phyloP scores from a whole-genome alignment of 805 yeast species.

The Debaryomyces hansenii region DNA sequence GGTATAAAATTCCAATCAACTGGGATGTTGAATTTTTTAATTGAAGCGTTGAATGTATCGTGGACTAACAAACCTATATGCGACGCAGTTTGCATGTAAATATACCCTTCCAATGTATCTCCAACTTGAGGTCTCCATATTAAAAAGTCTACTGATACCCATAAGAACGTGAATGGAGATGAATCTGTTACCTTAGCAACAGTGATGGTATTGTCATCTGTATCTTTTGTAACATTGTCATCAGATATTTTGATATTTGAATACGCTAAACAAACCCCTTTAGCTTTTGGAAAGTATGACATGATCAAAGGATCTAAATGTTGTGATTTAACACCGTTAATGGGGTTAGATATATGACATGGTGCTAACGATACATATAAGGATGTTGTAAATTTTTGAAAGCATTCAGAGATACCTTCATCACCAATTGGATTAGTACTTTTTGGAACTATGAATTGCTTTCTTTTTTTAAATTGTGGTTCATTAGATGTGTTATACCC shows the following conservation, averaged over 20 bases:
- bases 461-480: slow-evolving; percentile 13
- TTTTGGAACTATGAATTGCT: slow-evolving; percentile 17
- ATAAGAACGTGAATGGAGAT: slow-evolving; percentile 83
- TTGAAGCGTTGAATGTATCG: slow-evolving; percentile 93
- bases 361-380: slow-evolving; percentile 91
- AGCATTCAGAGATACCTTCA: slow-evolving; percentile 65
- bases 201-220: slow-evolving; percentile 38
- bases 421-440: slow-evolving; percentile 37
- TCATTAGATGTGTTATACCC: background rate
- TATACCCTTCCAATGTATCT: slow-evolving; percentile 81
- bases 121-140: slow-evolving; percentile 93
- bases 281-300: slow-evolving; percentile 70
- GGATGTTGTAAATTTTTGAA: slow-evolving; percentile 56
- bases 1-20: slow-evolving; percentile 81
- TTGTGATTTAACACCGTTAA: slow-evolving; percentile 79
- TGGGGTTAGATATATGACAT: slow-evolving; percentile 61
- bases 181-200: slow-evolving; percentile 72
- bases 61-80: slow-evolving; percentile 89
- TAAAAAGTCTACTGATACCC: slow-evolving; percentile 81
- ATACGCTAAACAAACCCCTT: slow-evolving; percentile 85
- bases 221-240: slow-evolving; percentile 39
- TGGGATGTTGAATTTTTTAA: slow-evolving; percentile 86
- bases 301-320: slow-evolving; percentile 88
- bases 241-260: slow-evolving; percentile 57
- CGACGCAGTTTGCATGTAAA: slow-evolving; percentile 90